These are phyloP conservation scores for Coriolopsis trogii DNA, from an alignment of 1,284 basidiomycete species.

Conservation along the genomic window DNA sequence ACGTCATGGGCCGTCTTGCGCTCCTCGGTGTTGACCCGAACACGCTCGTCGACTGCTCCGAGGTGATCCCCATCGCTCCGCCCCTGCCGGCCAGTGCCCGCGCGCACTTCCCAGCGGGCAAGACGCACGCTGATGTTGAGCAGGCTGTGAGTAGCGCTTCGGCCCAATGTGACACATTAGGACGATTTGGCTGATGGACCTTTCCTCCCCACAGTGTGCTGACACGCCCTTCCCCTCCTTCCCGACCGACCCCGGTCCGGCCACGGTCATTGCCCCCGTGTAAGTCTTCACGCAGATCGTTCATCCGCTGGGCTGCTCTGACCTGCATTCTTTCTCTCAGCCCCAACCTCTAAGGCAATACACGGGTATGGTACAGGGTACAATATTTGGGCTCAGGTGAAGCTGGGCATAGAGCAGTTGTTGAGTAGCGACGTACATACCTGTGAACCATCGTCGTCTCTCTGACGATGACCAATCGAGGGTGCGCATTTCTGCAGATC, in stretches of 20 bases:
- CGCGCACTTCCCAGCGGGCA: conserved; percentile 9
- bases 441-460: too few relatives aligned
- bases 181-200: too few relatives aligned
- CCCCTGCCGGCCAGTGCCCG: not conserved
- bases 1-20: not conserved
- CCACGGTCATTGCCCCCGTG: conserved; percentile 1
- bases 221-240: conserved; percentile 1
- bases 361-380: too few relatives aligned
- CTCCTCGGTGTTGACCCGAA: conserved; percentile 4
- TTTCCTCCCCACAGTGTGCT: not conserved
- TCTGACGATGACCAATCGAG: too few relatives aligned
- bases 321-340: not conserved
- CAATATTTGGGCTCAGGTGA: too few relatives aligned
- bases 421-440: too few relatives aligned
- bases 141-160: conserved; percentile 1
- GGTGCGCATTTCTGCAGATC: too few relatives aligned
- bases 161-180: too few relatives aligned
- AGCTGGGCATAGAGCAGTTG: too few relatives aligned
- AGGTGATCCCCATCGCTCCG: conserved; percentile 29
- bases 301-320: too few relatives aligned
- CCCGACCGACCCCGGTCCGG: too few relatives aligned
- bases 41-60: conserved; percentile 25
- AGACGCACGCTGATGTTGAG: conserved; percentile 4
- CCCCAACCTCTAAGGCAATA: not conserved
- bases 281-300: not conserved